These are phyloP conservation scores for Pulveroboletus sp. DNA, from an alignment of 768 basidiomycete genomes.

Conservation along the genomic window DNA sequence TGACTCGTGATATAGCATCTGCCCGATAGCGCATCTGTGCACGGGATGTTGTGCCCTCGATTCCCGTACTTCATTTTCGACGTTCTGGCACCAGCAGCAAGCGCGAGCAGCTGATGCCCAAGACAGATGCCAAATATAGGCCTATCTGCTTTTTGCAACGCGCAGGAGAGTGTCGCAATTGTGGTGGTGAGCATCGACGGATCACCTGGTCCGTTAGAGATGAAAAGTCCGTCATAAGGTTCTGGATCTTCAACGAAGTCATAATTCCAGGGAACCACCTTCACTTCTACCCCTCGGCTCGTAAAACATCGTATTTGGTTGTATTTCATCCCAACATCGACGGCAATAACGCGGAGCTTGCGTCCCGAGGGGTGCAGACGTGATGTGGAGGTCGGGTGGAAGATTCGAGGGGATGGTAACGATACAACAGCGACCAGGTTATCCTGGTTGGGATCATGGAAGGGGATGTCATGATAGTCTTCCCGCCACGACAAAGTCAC, in stretches of 20 bases:
- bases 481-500: conserved; percentile 67
- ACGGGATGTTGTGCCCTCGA: conserved; percentile 97
- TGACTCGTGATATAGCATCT: conserved; percentile 99
- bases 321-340: conserved; percentile 99
- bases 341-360: conserved; percentile 75
- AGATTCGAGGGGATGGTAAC: conserved; percentile 59
- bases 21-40: conserved; percentile 88
- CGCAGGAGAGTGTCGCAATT: conserved; percentile 59
- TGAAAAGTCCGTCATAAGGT: conserved; percentile 89
- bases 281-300: conserved; percentile 87
- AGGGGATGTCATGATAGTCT: conserved; percentile 77
- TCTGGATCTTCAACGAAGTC: conserved; percentile 78
- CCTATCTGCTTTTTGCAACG: conserved; percentile 66
- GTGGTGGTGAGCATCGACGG: conserved; percentile 80
- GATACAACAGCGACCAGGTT: conserved; percentile 94
- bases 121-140: conserved; percentile 99
- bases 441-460: conserved; percentile 80
- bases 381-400: conserved; percentile 53
- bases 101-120: conserved; percentile 93
- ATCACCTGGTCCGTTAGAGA: conserved; percentile 98
- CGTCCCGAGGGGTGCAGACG: conserved; percentile 76
- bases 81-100: conserved; percentile 90
- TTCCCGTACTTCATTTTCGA: conserved; percentile 99
- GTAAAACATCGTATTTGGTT: conserved; percentile 98
- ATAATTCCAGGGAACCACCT: conserved; percentile 97